Base-by-base conservation (phyloP, 352 stramenopile species). In the Vaucheria bursata region DNA sequence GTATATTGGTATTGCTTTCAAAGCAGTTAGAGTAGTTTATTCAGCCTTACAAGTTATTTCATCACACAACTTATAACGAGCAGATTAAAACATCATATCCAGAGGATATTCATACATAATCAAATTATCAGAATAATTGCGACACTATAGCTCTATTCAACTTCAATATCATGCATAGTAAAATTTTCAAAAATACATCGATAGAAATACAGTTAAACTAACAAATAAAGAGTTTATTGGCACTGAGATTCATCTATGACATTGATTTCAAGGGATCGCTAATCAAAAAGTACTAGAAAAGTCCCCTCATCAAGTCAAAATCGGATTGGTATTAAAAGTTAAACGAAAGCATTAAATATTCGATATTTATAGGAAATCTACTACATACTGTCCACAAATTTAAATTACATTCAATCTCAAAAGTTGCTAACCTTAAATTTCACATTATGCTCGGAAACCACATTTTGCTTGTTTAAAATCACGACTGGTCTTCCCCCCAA, bases 401-500 rank as follows among this genome's bases (percentile, higher is more conserved):
- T 34, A 34, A 25, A 12, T 3, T 75, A 18, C 67, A 7, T 73
- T 2, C 67, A 65, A 73, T 65, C 2, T 65, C 68, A 7, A 2
- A 73, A 53, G 12, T 8, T 53, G 64, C 33, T 39, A 39, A 82
- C 77, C 71, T 82, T 40, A 25, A 82, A 76, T 64, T 69, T 82
- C 34, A 82, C 71, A 68, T 82, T 85, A 73, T 85, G 80, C 29
- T 85, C 85, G 34, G 80, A 78, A 1, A 87, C 82, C n/a, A 87
- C 77, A 68, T 87, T 86, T 32, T 73, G 69, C 71, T 84, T 86
- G 34, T 85, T 83, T 35, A 87, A 72, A 36, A 85, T 84, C 34
- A 86, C 65, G 29, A 87, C 83, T 29, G 80, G 85, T 12, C 85
- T 80, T 49, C 85, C 85, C 1, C 71, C 78, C n/a, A 77, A 50